phyloP scores from a whole-genome alignment of 1,284 basidiomycete species.

The Pseudozyma tsukubaensis region DNA sequence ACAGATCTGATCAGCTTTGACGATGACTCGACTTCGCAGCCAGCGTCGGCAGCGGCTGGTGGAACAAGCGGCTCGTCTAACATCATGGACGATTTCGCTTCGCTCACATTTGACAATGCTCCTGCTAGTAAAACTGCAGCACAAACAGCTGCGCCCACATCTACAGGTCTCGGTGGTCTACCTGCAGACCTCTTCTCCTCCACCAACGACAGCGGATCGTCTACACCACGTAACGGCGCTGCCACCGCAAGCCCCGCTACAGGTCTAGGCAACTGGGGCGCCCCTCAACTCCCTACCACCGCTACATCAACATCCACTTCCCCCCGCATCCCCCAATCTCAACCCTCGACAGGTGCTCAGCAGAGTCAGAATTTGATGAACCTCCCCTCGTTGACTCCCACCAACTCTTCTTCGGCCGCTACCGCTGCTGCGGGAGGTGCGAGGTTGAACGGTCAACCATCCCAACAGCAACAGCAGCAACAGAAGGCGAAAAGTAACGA shows the following conservation, averaged over 20 bases:
- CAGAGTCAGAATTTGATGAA: constrained; percentile 12
- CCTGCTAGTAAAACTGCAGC: constrained; percentile 2
- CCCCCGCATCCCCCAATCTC: constrained; percentile 22
- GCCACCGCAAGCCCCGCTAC: constrained; percentile 26
- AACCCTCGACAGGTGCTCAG: not conserved
- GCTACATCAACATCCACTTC: constrained; percentile 41
- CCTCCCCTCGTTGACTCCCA: constrained; percentile 30
- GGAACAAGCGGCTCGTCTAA: not conserved
- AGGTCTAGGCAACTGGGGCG: constrained; percentile 56
- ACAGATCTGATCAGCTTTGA: constrained; percentile 66
- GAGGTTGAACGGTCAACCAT: constrained; percentile 11
- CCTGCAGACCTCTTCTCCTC: constrained; percentile 50
- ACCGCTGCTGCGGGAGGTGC: not conserved
- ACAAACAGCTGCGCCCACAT: not conserved
- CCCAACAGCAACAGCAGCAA: constrained; percentile 18
- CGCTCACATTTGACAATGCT: constrained; percentile 55
- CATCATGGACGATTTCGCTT: constrained; percentile 64
- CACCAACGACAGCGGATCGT: constrained; percentile 27
- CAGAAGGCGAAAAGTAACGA: constrained; percentile 44
- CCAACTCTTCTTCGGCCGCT: not conserved
- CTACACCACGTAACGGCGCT: constrained; percentile 14
- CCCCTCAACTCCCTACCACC: constrained; percentile 53
- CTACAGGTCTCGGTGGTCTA: constrained; percentile 27
- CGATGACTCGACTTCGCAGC: constrained; percentile 39
- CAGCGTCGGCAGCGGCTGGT: constrained; percentile 3